Conservation (phyloP, 805 yeast genomes). For the Ogataea polymorpha region DNA sequence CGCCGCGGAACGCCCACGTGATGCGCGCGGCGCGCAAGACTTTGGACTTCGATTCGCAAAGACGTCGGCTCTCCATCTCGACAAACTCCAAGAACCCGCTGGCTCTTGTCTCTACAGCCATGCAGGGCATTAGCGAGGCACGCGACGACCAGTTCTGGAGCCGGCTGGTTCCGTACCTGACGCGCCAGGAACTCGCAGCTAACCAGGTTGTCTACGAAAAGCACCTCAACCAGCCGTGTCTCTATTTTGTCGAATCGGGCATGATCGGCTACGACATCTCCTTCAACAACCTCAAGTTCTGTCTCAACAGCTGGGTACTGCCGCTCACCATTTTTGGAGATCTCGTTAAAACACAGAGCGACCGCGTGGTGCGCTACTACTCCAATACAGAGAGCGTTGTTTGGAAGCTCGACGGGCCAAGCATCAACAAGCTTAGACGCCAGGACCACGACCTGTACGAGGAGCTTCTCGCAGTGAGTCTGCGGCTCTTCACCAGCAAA, state of each 20-base stretch:
- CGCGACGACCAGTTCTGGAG: constrained; percentile 60
- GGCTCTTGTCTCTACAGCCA: constrained; percentile 60
- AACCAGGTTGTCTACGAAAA: constrained; percentile 48
- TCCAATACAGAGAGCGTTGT: constrained; percentile 51
- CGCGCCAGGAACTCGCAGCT: constrained; percentile 26
- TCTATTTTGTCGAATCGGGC: constrained; percentile 54
- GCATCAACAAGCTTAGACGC: constrained; percentile 43
- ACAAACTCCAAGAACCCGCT: constrained; percentile 41
- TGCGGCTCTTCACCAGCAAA: constrained; percentile 64
- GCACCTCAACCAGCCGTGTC: constrained; percentile 43
- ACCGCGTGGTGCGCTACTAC: constrained; percentile 39
- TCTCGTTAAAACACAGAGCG: constrained; percentile 35
- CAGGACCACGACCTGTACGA: constrained; percentile 54
- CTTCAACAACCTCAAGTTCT: constrained; percentile 36
- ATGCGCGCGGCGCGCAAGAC: constrained; percentile 48
- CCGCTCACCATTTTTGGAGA: constrained; percentile 80
- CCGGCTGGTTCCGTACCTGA: constrained; percentile 54
- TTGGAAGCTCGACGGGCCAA: constrained; percentile 59
- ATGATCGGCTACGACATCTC: constrained; percentile 45
- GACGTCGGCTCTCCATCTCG: constrained; percentile 11
- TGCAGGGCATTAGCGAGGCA: constrained; percentile 53
- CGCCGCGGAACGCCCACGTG: constrained; percentile 54
- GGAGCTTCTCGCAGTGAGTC: constrained; percentile 60
- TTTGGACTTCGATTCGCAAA: constrained; percentile 31
- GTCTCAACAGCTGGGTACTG: constrained; percentile 41